Base-by-base conservation (phyloP, 2,329 filamentous ascomycete genomes). In the Chalaropsis ovoidea region DNA sequence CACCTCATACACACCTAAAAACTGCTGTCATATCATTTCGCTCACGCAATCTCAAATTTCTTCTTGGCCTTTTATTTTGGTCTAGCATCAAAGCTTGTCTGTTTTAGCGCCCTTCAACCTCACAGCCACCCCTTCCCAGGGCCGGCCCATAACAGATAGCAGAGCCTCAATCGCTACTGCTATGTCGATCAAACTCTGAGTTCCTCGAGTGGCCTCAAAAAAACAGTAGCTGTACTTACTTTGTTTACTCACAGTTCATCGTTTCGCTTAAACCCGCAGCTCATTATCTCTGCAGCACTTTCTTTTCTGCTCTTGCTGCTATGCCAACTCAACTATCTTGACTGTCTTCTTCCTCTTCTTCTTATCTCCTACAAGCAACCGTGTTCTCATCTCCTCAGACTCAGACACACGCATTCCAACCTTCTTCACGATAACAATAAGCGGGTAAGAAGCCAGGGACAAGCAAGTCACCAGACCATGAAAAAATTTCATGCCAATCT, bases 381-480 rank as follows among this genome's bases (percentile, higher is more conserved):
- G 8, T 7, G 35, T 39, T 39, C 47, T 5, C 22, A 24, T 13
- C 47, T 27, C 47, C 4, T 13, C 27, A 49, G 61, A 17, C 22
- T 49, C 15, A 47, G n/a, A 62, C 61, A 62, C 35, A 35, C 22
- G 19, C 10, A 19, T 35, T 41, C n/a, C 35, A 39, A 35, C 41
- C 4, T 35, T 49, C 41, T 22, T 43, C 43, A 52, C 43, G 42
- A 62, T 27, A 49, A 13, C 5, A 39, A 62, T n/a, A 35, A 47
- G 27, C 4, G 42, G 42, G 31, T 27, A n/a, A 17, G 10, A 31
- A 45, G 24, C 24, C 22, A 62, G 22, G 60, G 10, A 22, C 41
- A 52, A 62, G 42, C 15, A 62, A 43, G 61, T 62, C 61, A 62
- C 41, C 61, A 47, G 61, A 62, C 61, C 61, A 62, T 27, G 42